phyloP scores from a whole-genome alignment of 2,329 filamentous ascomycete species.

The Aspergillus sp. region DNA sequence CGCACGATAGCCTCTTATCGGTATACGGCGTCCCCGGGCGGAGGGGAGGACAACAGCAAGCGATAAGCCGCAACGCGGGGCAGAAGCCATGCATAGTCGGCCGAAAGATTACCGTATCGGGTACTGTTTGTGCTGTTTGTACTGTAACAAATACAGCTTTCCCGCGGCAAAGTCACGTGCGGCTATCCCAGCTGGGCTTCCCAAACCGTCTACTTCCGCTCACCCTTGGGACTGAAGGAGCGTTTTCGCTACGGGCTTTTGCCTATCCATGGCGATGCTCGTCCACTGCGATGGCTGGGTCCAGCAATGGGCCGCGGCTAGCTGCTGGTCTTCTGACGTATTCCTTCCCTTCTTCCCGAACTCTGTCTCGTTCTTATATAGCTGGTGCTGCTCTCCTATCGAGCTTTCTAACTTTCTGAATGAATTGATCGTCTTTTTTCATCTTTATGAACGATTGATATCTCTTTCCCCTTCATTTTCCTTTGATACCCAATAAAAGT shows the following conservation, averaged over 20 bases:
- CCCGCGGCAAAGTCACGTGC: constrained; percentile 18
- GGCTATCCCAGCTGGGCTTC: not conserved
- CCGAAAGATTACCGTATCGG: not conserved
- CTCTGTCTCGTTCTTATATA: constrained; percentile 4
- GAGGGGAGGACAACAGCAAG: no score
- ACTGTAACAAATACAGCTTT: constrained; percentile 2
- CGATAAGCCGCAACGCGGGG: no score
- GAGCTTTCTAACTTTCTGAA: not conserved
- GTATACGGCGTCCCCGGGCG: not conserved
- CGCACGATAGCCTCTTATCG: no score
- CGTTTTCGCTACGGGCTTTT: not conserved
- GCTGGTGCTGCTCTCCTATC: constrained; percentile 1
- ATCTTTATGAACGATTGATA: not conserved
- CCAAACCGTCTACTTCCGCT: constrained; percentile 10
- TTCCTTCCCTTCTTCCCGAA: constrained; percentile 4
- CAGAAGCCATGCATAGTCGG: not conserved
- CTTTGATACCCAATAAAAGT: not conserved
- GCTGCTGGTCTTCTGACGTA: constrained; percentile 13
- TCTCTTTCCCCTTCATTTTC: not conserved
- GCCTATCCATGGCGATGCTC: not conserved
- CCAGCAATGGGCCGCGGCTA: constrained; percentile 18
- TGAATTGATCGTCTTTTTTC: not conserved
- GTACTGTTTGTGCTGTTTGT: not conserved
- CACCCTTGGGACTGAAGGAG: constrained; percentile 4
- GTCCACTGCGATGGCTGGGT: constrained; percentile 3